Percentiles rank a stretch among this genome's conserved stretches.
Evolutionary conservation across 1,284 basidiomycete genomes (phyloP).

Genomic region (Tremellales sp.): DNA sequence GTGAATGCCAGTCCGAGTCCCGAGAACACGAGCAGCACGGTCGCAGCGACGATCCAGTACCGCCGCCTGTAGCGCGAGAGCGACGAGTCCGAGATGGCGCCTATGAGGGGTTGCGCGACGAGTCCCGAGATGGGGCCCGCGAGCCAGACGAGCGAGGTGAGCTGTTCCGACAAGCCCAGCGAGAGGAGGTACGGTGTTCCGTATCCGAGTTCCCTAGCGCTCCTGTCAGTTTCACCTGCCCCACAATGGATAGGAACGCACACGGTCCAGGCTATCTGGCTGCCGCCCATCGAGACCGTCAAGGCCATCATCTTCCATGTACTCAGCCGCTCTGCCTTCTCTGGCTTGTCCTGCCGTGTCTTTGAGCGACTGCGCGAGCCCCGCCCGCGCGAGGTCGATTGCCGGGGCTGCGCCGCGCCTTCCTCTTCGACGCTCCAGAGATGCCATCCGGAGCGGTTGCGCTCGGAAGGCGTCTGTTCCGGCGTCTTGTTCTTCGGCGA

Average conservation of each 20-base stretch:
- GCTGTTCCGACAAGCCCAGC: slow-evolving; percentile 82
- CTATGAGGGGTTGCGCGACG: slow-evolving; percentile 91
- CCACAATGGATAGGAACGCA: slow-evolving; percentile 5
- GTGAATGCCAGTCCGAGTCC: slow-evolving; percentile 74
- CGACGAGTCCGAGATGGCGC: slow-evolving; percentile 90
- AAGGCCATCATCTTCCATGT: slow-evolving; percentile 50
- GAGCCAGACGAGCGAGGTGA: slow-evolving; percentile 93
- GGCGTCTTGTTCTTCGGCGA: slow-evolving; percentile 9
- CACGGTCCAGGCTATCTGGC: slow-evolving; percentile 57
- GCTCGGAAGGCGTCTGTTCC: slow-evolving; percentile 5
- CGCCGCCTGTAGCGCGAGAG: slow-evolving; percentile 80
- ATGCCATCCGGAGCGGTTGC: slow-evolving; percentile 3
- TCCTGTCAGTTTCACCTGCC: slow-evolving; percentile 8
- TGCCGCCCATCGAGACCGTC: slow-evolving; percentile 61
- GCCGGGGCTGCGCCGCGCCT: slow-evolving; percentile 1
- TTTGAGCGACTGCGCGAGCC: slow-evolving; percentile 13
- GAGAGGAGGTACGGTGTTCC: slow-evolving; percentile 88
- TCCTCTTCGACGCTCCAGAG: slow-evolving; percentile 7
- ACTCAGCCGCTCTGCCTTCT: slow-evolving; percentile 30
- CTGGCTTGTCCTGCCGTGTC: slow-evolving; percentile 14
- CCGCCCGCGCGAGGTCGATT: neutral
- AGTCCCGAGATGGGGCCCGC: slow-evolving; percentile 83
- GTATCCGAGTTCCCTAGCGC: slow-evolving; percentile 59
- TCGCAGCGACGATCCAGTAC: slow-evolving; percentile 83
- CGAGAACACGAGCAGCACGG: slow-evolving; percentile 58